Conservation (phyloP, 768 basidiomycete genomes). For the Lentinula sp. region DNA sequence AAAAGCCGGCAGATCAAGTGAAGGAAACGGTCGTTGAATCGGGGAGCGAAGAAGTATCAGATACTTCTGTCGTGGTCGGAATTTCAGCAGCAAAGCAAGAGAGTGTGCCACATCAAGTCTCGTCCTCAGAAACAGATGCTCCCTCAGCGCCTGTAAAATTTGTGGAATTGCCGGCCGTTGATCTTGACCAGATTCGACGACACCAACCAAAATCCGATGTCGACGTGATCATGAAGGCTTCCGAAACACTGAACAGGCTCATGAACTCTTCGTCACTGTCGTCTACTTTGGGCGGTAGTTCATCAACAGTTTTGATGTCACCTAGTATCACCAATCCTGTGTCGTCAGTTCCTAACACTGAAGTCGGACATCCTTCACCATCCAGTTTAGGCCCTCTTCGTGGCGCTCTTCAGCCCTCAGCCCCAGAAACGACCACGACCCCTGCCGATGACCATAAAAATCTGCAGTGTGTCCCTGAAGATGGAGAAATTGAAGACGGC, state of each 20-base stretch:
- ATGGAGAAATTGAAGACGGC: slow-evolving; percentile 5
- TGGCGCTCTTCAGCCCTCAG: neutral
- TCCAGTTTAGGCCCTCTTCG: neutral
- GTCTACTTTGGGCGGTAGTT: too few species aligned
- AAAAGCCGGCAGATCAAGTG: neutral
- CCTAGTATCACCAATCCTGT: neutral
- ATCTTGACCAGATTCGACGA: neutral
- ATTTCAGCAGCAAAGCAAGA: too few species aligned
- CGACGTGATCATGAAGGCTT: slow-evolving; percentile 1
- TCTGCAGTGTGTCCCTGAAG: neutral
- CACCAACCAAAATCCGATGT: neutral
- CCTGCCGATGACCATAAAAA: neutral
- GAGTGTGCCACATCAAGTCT: too few species aligned
- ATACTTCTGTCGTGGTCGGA: neutral
- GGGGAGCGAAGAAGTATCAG: neutral
- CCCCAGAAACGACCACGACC: neutral
- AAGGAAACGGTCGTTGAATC: neutral
- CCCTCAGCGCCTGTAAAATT: neutral
- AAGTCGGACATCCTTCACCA: neutral
- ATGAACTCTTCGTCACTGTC: neutral
- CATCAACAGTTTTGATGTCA: neutral
- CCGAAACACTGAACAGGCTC: neutral
- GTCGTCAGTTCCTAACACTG: neutral
- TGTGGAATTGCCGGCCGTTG: neutral
- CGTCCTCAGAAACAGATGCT: neutral